Evolutionary conservation across 148 eudicot species (phyloP), one percentile per base, ranked within the genome.

Genomic region (Heliosperma pusillum): DNA sequence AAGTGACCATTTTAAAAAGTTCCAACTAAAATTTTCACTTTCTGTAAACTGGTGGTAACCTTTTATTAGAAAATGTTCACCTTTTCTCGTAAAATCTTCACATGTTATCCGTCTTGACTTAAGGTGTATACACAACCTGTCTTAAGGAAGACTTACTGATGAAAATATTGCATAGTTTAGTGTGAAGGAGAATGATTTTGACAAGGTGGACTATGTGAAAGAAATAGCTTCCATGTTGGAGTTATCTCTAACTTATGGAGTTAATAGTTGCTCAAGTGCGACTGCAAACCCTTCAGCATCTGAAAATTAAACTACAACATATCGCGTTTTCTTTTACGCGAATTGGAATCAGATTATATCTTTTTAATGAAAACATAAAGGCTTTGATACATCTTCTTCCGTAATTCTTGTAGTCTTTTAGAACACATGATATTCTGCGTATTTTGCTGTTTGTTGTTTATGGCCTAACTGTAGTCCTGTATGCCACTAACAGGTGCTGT

Each of bases 401-500:
- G 42, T 36, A 36, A 7, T 36, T 36, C 9, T 5, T 36, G n/a
- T n/a, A 5, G 42, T 36, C 42, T 36, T 36, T 50, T 13, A 50
- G 55, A 50, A 50, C 55, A 50, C 55, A 3, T 50, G 19, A 50
- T 50, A 17, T 13, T 50, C 55, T 50, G 55, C 19, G 3, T 50
- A 50, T 50, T 22, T 59, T 22, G 25, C 22, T 22, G 26, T 20
- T 50, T 59, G 29, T 59, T 21, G 63, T 22, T 20, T 59, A 22
- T 59, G 7, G 25, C 10, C 10, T 22, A n/a, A 59, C 10, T 40
- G 66, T 16, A 30, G 19, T 52, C 62, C 63, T 25, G 42, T 76
- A 57, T 71, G 57, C 30, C 33, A 24, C 73, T 73, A 78, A 36
- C 83, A 96, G 99, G 99, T 84, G 84, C 88, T 65, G 97, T 96